Evolutionary conservation across 2,329 filamentous ascomycete genomes (phyloP), one percentile per base, ranked within the genome.

Genomic region (Alternaria tenuissima): DNA sequence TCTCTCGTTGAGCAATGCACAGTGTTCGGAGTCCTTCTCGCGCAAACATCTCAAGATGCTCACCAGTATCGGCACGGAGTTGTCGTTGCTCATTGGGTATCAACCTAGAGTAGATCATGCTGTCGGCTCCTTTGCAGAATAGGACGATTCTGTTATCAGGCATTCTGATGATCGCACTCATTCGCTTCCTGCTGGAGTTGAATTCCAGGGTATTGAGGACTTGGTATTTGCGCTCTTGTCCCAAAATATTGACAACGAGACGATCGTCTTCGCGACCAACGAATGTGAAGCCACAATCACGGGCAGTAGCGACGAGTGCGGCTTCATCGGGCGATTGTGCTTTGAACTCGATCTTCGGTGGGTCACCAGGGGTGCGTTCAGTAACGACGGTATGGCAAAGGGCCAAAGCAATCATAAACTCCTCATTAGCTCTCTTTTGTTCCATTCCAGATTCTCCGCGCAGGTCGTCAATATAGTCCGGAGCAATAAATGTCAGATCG

Each of bases 351-450:
- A 99, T 95, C 78, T 86, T 91, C 0, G 95, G 94, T 30, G 90
- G 91, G 69, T 98, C 92, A n/a, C 94, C 94, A 0, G 94, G 93
- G 1, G 89, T 88, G 65, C 89, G 89, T 77, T 99, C 95, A 0
- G 94, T 91, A 63, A 99, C 94, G 62, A 99, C 95, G 0, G 93
- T 96, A 76, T 99, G 95, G 73, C 95, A 99, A n/a, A 99, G 86
- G 18, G 95, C 93, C 59, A 99, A 84, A 8, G 91, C 92, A 54
- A 98, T 85, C 94, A 99, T 98, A 76, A 99, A 99, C 65, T 91
- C 88, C 68, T 94, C 88, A 64, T 91, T 94, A 3, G 93, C 92
- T 32, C 84, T 81, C 75, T 89, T 88, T 76, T 99, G 95, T 64
- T 90, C 89, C 12, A 84, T 80, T 3, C 93, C 93, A 44, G 91